These are phyloP conservation scores for Schizochytrium sp. DNA, from an alignment of 108 stramenopile species.

Conservation along the genomic window DNA sequence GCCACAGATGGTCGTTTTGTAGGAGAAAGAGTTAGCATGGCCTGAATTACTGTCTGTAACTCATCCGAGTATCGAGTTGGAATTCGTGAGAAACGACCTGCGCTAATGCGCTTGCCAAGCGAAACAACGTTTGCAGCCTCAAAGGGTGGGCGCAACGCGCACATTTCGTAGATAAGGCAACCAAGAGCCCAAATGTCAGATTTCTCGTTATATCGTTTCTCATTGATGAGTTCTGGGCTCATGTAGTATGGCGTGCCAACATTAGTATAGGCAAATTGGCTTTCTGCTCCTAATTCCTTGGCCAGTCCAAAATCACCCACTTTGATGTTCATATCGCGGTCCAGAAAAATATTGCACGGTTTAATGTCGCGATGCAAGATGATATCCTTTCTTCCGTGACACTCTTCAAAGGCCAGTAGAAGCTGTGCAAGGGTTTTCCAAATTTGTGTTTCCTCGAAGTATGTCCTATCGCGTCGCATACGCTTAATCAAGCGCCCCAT, in stretches of 20 bases:
- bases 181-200: conserved; percentile 77
- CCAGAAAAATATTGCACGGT: conserved; percentile 79
- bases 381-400: conserved; percentile 71
- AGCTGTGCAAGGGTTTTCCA: conserved; percentile 75
- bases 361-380: conserved; percentile 81
- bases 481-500: conserved; percentile 65
- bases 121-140: conserved; percentile 75
- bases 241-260: conserved; percentile 83
- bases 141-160: conserved; percentile 74
- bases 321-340: conserved; percentile 67
- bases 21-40: conserved; percentile 67
- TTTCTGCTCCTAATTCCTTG: conserved; percentile 70
- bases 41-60: conserved; percentile 60
- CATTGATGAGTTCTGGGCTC: conserved; percentile 79
- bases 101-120: conserved; percentile 77
- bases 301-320: conserved; percentile 81
- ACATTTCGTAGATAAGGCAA: conserved; percentile 71
- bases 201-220: conserved; percentile 76
- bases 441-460: conserved; percentile 73
- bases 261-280: conserved; percentile 67
- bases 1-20: conserved; percentile 61
- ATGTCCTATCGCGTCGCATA: conserved; percentile 16
- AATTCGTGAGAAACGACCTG: conserved; percentile 72
- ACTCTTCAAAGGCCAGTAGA: conserved; percentile 73
- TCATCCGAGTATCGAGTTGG: conserved; percentile 68